Percentiles rank a stretch among this genome's conserved stretches.
Evolutionary conservation across 1,139 yeast genomes (phyloP).

Genomic region (Candida gigantensis): DNA sequence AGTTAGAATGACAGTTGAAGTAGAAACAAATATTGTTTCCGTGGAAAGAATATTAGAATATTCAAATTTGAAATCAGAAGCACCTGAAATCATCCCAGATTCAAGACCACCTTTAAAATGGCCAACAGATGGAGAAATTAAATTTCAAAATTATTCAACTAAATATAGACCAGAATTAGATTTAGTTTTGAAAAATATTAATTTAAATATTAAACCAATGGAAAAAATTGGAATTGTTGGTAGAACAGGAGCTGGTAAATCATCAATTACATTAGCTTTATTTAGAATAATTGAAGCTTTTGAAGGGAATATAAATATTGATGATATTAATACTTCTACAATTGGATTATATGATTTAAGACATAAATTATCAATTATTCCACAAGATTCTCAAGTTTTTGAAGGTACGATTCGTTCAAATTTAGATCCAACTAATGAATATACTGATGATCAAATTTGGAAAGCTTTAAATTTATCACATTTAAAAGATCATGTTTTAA

Average conservation of each 20-base stretch:
- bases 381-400: constrained; percentile 96
- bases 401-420: constrained; percentile 89
- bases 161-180: constrained; percentile 85
- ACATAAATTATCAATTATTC: constrained; percentile 84
- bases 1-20: constrained; percentile 97
- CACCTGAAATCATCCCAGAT: constrained; percentile 70
- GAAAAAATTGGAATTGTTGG: constrained; percentile 96
- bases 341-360: constrained; percentile 86
- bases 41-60: constrained; percentile 95
- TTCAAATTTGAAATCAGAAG: constrained; percentile 73
- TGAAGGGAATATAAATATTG: constrained; percentile 73
- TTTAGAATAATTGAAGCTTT: constrained; percentile 87
- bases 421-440: constrained; percentile 77
- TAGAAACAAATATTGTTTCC: constrained; percentile 93
- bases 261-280: constrained; percentile 84
- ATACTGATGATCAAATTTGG: constrained; percentile 82
- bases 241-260: constrained; percentile 96
- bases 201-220: constrained; percentile 63
- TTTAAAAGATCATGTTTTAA: constrained; percentile 68
- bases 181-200: constrained; percentile 72
- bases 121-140: constrained; percentile 78
- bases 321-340: constrained; percentile 62
- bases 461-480: constrained; percentile 82
- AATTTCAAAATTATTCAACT: constrained; percentile 75
- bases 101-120: constrained; percentile 71